Percentiles rank a stretch among this genome's conserved stretches.
Conservation (phyloP, 257 asterid genomes). For the Solanum boliviense region DNA sequence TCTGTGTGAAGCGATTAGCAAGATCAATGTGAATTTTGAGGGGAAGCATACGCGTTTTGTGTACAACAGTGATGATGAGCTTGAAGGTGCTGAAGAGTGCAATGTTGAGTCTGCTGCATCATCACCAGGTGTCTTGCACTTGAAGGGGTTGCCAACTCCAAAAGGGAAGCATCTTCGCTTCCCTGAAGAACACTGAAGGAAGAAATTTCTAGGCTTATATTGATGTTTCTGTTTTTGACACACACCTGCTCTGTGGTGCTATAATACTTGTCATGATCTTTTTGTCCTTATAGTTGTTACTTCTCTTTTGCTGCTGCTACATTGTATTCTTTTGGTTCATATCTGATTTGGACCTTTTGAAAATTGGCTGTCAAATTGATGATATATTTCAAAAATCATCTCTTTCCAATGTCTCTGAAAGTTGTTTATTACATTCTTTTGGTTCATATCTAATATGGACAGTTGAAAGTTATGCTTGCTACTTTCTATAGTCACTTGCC, state of each 20-base stretch:
- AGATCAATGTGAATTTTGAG: conserved; percentile 35
- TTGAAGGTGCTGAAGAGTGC: conserved; percentile 37
- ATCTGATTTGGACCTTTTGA: background rate
- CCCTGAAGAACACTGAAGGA: conserved; percentile 13
- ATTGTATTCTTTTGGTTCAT: background rate
- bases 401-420: background rate
- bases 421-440: background rate
- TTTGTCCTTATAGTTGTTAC: background rate
- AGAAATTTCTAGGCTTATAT: background rate
- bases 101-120: background rate
- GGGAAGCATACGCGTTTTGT: conserved; percentile 68
- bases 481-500: too few relatives aligned
- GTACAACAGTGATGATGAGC: conserved; percentile 68
- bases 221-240: background rate
- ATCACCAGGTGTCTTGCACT: background rate
- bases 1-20: conserved; percentile 64
- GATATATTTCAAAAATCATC: background rate
- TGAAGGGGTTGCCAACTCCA: conserved; percentile 27
- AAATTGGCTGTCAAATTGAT: background rate
- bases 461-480: background rate
- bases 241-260: background rate
- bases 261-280: background rate
- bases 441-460: background rate
- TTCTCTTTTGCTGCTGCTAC: background rate
- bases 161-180: conserved; percentile 44